Evolutionary conservation across 164 flowering plant species (phyloP), one percentile per base, ranked within the genome.

Genomic region (Tetrastigma voinierianum): DNA sequence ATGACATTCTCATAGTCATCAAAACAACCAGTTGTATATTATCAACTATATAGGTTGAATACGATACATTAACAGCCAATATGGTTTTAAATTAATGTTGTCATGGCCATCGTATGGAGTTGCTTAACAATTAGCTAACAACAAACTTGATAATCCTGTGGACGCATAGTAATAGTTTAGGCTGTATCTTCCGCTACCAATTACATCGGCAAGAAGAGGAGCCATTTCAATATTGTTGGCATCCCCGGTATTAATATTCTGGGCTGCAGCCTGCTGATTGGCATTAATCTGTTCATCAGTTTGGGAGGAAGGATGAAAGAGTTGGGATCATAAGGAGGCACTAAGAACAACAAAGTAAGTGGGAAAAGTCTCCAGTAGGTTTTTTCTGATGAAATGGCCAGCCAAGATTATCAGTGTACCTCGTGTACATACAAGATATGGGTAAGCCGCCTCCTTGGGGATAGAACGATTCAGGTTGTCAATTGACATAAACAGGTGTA

Each of bases 311-410:
- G 87, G 67, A 87, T 71, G 3, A 78, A 61, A 3, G 87, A 78
- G 43, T 71, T 74, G 15, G 90, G 86, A 80, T 92, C 93, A 68
- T 78, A 74, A 67, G 81, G 72, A 1, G 99, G 97, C 43, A 96
- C 77, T 87, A 96, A 76, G 82, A 74, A 91, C 51, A 96, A 75
- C 45, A 96, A 20, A 61, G 75, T 74, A 8, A 96, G 79, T 10
- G 98, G 95, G 52, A 65, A 51, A 15, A 96, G 2, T 73, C 99
- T 86, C n/a, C 74, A 87, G 46, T 46, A 91, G 23, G 73, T n/a
- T n/a, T n/a, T 82, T 93, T 52, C 99, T 81, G 51, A 91, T 75
- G 70, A 71, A 70, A 96, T 77, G 19, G 91, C 99, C 20, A 91
- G 51, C 98, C 98, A 1, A 96, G 81, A 59, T 87, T 93, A 64